Percentiles rank a stretch among this genome's conserved stretches.
Evolutionary conservation across 1,284 basidiomycete genomes (phyloP).

Genomic region (Pyrrhoderma lamaoense): DNA sequence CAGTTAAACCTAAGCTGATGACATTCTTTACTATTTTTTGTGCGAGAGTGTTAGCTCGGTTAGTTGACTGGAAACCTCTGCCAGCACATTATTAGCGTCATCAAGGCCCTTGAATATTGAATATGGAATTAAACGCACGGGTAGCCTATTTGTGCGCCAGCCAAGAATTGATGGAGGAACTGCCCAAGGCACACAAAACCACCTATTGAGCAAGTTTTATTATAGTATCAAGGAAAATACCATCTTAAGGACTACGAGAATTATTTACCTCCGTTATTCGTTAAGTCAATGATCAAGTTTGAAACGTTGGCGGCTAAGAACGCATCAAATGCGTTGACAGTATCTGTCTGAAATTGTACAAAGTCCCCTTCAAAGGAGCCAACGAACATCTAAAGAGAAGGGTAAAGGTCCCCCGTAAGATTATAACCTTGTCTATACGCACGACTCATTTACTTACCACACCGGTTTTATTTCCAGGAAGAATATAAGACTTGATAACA

Average conservation of each 20-base stretch:
- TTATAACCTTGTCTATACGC: too few relatives aligned
- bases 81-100: background rate
- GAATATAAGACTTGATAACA: conserved; percentile 52
- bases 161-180: conserved; percentile 51
- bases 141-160: conserved; percentile 43
- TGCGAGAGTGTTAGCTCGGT: conserved; percentile 47
- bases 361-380: conserved; percentile 52
- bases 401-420: background rate
- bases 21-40: conserved; percentile 47
- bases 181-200: conserved; percentile 55
- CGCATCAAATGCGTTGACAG: conserved; percentile 36
- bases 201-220: conserved; percentile 29
- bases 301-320: conserved; percentile 45
- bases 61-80: conserved; percentile 48
- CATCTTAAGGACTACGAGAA: conserved; percentile 1
- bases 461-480: conserved; percentile 52
- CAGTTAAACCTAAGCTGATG: conserved; percentile 38
- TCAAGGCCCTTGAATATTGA: conserved; percentile 5
- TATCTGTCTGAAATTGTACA: conserved; percentile 46
- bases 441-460: conserved; percentile 48
- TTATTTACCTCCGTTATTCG: conserved; percentile 49
- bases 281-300: conserved; percentile 49
- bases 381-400: conserved; percentile 45
- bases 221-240: background rate
- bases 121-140: conserved; percentile 32